Conservation (phyloP, 805 yeast genomes). For the Kluyveromyces siamensis region DNA sequence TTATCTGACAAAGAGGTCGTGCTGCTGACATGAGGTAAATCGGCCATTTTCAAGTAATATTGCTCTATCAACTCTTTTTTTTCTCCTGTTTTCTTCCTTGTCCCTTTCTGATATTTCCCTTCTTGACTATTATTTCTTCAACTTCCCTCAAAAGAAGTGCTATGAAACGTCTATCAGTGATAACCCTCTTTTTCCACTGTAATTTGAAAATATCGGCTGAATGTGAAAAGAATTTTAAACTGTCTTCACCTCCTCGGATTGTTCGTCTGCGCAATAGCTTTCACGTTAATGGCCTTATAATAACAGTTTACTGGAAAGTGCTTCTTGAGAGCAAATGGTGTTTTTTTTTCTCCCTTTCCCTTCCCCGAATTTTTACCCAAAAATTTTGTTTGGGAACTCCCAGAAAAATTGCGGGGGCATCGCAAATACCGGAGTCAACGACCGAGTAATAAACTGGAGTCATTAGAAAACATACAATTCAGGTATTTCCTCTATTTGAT, state of each 20-base stretch:
- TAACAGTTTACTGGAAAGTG: neutral
- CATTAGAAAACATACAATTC: neutral
- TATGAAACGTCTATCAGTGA: too few species aligned
- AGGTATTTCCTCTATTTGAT: too few species aligned
- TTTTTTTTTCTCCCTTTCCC: neutral
- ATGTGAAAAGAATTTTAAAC: neutral
- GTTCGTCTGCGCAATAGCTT: neutral
- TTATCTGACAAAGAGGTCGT: conserved; percentile 28
- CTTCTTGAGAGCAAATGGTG: neutral
- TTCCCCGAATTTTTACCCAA: neutral
- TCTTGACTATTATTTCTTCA: conserved; percentile 5
- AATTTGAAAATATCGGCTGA: neutral
- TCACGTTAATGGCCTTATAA: neutral
- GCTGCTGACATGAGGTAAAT: conserved; percentile 27
- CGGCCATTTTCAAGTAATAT: conserved; percentile 9
- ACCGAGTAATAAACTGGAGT: neutral
- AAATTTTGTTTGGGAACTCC: conserved; percentile 1
- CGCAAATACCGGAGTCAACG: neutral
- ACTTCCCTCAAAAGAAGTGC: neutral
- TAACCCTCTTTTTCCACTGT: neutral
- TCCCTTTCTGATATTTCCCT: conserved; percentile 2
- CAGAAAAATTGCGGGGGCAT: neutral
- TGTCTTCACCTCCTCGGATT: neutral
- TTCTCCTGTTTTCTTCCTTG: neutral
- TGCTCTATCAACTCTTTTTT: neutral